Evolutionary conservation across 2,329 filamentous ascomycete genomes (phyloP), one percentile per base, ranked within the genome.

Genomic region (Aspergillus neoniger): DNA sequence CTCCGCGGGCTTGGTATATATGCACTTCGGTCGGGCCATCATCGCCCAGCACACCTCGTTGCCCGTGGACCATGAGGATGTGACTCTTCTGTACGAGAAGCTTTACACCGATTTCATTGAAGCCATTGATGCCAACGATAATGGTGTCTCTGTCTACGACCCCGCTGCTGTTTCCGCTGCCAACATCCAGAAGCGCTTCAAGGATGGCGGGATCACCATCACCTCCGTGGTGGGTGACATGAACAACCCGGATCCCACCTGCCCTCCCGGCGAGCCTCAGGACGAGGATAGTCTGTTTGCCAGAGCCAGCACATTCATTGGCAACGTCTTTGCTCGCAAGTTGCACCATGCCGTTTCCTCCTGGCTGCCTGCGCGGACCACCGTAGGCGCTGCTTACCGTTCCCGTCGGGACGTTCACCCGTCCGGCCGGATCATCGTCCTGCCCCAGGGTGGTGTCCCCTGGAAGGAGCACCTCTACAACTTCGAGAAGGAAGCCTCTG

Each of bases 401-500:
- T 83, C 84, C 65, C 88, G 94, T 58, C 71, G 68, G 51, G 81
- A 89, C 67, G 85, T 87, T 72, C 91, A 96, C 74, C 72, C 88
- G 9, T 80, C 88, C 65, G 93, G 93, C 59, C 88, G 91, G 64
- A 86, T 98, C 62, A 82, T 98, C 70, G 88, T 97, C 25, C 84
- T 99, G 59, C 85, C 90, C 65, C 88, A 91, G 73, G 88, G 90
- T 60, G 90, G 79, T 15, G 72, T 94, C 62, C 94, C 94, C 2
- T 98, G 95, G 95, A 95, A 96, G 76, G 94, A 98, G 72, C 95
- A 99, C 76, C 84, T 99, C 17, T 98, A 96, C 80, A 87, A 85
- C 17, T 85, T 98, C 28, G 95, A 99, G 79, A 83, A 83, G 68
- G 83, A 88, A 71, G 69, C 71, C 7, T 67, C 67, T 0, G 66